Conservation (phyloP, 176 grass and related monocot genomes). For the Eragrostis nindensis region DNA sequence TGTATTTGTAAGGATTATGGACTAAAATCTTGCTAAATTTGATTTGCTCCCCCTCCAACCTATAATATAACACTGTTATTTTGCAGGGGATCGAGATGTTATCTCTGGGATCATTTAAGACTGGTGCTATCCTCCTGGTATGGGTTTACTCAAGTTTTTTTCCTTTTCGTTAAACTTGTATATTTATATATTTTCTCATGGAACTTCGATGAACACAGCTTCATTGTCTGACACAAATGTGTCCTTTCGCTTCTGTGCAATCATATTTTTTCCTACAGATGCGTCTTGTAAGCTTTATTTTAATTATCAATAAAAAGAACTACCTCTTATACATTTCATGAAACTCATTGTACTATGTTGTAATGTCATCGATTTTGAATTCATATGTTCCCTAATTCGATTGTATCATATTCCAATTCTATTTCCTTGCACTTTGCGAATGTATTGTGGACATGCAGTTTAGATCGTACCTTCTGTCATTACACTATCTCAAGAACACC, state of each 20-base stretch:
- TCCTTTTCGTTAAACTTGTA: constrained; percentile 6
- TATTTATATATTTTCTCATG: not conserved
- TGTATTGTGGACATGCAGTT: too few relatives aligned
- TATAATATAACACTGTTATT: constrained; percentile 19
- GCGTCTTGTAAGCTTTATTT: too few relatives aligned
- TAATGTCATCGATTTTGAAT: too few relatives aligned
- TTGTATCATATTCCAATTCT: too few relatives aligned
- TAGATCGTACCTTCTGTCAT: too few relatives aligned
- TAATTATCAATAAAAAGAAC: too few relatives aligned
- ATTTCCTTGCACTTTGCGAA: too few relatives aligned
- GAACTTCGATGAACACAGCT: not conserved
- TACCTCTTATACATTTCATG: too few relatives aligned
- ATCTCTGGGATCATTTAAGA: constrained; percentile 94
- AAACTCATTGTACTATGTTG: too few relatives aligned
- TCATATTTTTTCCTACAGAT: not conserved
- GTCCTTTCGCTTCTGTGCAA: not conserved
- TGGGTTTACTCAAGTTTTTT: not conserved
- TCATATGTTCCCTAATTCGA: too few relatives aligned
- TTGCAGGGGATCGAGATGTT: constrained; percentile 92
- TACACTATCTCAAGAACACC: too few relatives aligned
- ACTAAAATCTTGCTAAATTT: not conserved
- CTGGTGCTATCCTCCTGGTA: constrained; percentile 94
- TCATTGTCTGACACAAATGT: not conserved
- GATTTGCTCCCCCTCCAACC: not conserved
- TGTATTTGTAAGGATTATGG: not conserved